Base-by-base conservation (phyloP, 495 filamentous ascomycete genomes). In the Aspergillus indologenus region DNA sequence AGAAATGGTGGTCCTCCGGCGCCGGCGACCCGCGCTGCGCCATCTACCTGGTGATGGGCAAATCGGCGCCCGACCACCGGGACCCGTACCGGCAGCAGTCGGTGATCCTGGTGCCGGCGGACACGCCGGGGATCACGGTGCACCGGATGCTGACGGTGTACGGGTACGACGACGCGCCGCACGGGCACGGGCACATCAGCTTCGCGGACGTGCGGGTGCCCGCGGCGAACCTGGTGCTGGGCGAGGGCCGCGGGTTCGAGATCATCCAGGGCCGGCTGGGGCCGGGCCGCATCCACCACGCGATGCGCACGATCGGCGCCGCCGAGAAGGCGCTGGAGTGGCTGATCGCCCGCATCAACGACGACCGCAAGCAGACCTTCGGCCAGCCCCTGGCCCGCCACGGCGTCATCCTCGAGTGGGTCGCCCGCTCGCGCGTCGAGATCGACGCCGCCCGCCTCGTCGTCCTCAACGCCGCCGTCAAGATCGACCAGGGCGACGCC, bases 1-100 rank as follows among this genome's bases (percentile, higher is more conserved):
- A 90, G 87, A 96, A 96, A 90, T 96, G 92, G 92, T 96, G 92
- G 92, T 91, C 87, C 61, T 91, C 87, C 58, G 92, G 92, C 54
- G 92, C 92, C 21, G 92, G 92, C 46, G 92, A 96, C 70, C 90
- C 91, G 54, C 83, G 92, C 63, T 96, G 92, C 79, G 85, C 87
- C 69, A 72, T 96, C 61, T 96, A 96, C 74, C 83, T 96, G 23
- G 90, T 95, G 52, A 94, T 96, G 90, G 92, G 89, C 67, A 96
- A 96, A 77, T 83, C 82, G 14, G 85, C 91, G 65, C 74, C 90
- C 40, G 66, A 76, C 54, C 85, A 93, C 75, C 79, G 78, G 52
- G 85, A 93, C 70, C 73, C 84, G 20, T 95, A 95, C 81, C 83
- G 81, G 66, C 91, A 94, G 62, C 92, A 96, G 73, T 96, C 91